phyloP scores from a whole-genome alignment of 768 basidiomycete species.

The Coprinopsis cinerea region DNA sequence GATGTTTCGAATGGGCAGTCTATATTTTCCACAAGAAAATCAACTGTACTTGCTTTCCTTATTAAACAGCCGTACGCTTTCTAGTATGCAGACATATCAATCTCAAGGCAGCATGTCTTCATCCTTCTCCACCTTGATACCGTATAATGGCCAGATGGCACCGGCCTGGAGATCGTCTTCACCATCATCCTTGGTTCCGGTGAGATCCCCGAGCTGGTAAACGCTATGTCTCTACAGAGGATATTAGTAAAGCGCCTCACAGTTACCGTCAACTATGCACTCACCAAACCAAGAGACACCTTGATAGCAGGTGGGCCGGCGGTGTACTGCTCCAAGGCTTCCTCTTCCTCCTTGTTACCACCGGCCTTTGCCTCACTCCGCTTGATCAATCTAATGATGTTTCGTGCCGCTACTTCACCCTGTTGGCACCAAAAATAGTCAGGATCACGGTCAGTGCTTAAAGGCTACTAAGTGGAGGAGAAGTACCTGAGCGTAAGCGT shows the following conservation, averaged over 20 bases:
- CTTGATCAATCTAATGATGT: constrained; percentile 42
- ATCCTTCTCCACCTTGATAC: constrained; percentile 32
- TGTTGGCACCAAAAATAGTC: constrained; percentile 6
- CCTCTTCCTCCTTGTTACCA: constrained; percentile 11
- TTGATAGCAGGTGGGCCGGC: constrained; percentile 52
- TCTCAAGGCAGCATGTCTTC: constrained; percentile 25
- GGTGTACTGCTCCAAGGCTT: constrained; percentile 37
- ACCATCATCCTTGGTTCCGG: constrained; percentile 39
- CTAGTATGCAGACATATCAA: too few species aligned
- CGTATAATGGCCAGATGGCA: constrained; percentile 41
- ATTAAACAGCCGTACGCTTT: too few species aligned
- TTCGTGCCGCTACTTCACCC: constrained; percentile 49
- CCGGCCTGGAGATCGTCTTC: constrained; percentile 43
- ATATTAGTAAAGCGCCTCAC: not conserved
- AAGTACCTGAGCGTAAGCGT: constrained; percentile 47
- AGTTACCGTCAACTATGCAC: constrained; percentile 13
- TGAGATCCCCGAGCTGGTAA: constrained; percentile 40
- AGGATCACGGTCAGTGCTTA: not conserved
- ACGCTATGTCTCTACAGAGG: constrained; percentile 31
- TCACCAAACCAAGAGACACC: constrained; percentile 53
- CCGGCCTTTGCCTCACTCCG: constrained; percentile 3
- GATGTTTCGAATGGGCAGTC: too few species aligned
- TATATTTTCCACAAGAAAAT: not conserved
- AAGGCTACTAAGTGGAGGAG: too few species aligned
- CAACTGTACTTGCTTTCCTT: not conserved